phyloP scores from a whole-genome alignment of 1,284 basidiomycete genomes.

The Malassezia restricta region DNA sequence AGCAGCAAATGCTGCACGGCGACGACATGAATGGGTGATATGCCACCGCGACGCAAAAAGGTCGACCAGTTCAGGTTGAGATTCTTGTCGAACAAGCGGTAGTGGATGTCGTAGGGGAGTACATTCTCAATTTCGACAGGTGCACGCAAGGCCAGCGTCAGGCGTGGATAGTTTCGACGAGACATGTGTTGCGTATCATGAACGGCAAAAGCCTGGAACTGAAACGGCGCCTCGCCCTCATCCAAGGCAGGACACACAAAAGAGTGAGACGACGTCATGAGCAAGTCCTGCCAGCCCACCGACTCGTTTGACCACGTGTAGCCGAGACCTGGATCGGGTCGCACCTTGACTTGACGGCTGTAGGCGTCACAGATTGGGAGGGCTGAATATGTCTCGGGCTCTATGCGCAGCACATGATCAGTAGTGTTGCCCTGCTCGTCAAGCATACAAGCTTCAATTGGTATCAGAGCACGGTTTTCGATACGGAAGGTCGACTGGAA shows the following conservation, averaged over 20 bases:
- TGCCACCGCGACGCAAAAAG: slow-evolving; percentile 80
- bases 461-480: slow-evolving; percentile 82
- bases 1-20: slow-evolving; percentile 84
- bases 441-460: slow-evolving; percentile 80
- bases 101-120: slow-evolving; percentile 87
- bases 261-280: slow-evolving; percentile 61
- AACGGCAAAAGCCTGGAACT: slow-evolving; percentile 84
- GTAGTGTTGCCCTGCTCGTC: slow-evolving; percentile 72
- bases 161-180: slow-evolving; percentile 58
- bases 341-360: slow-evolving; percentile 67
- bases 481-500: slow-evolving; percentile 86
- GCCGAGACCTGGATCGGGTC: slow-evolving; percentile 90
- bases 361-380: slow-evolving; percentile 84
- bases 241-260: slow-evolving; percentile 76
- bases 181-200: slow-evolving; percentile 60
- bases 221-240: slow-evolving; percentile 75
- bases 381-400: slow-evolving; percentile 74
- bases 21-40: slow-evolving; percentile 93
- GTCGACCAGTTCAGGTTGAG: slow-evolving; percentile 70
- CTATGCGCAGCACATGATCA: slow-evolving; percentile 71
- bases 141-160: slow-evolving; percentile 76
- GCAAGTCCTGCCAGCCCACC: slow-evolving; percentile 77
- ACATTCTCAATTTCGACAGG: slow-evolving; percentile 94
- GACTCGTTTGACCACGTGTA: slow-evolving; percentile 81
- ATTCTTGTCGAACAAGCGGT: slow-evolving; percentile 88